Percentiles rank a stretch among this genome's conserved stretches.
phyloP scores from a whole-genome alignment of 352 stramenopile genomes.

The Paralagenidium karlingii region DNA sequence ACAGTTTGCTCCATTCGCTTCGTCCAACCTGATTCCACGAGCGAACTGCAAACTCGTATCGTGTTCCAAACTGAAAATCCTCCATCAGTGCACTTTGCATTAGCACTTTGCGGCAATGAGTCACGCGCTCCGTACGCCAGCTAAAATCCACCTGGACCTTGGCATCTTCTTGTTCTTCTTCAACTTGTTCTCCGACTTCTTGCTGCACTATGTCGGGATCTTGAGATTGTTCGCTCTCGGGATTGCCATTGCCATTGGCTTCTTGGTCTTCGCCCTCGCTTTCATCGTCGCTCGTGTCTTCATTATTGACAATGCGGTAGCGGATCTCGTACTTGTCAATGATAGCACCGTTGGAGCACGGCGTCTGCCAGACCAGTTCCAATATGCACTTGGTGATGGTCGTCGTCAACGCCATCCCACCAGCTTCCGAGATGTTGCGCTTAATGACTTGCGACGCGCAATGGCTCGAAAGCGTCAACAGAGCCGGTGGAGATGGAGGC shows the following conservation, averaged over 20 bases:
- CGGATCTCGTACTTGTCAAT: constrained; percentile 66
- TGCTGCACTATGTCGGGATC: too few species aligned
- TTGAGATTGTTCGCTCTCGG: constrained; percentile 1
- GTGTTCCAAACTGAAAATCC: constrained; percentile 37
- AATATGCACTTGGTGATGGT: constrained; percentile 43
- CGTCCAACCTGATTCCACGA: constrained; percentile 45
- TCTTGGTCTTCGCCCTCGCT: constrained; percentile 1
- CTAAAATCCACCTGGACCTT: constrained; percentile 8
- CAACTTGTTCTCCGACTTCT: constrained; percentile 2
- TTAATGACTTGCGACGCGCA: constrained; percentile 25
- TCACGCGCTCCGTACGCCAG: constrained; percentile 24
- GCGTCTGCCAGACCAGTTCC: constrained; percentile 32
- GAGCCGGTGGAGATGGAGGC: constrained; percentile 14
- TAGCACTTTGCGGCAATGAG: constrained; percentile 25
- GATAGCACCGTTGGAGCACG: constrained; percentile 49
- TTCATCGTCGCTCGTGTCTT: constrained; percentile 15
- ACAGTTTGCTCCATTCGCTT: constrained; percentile 34
- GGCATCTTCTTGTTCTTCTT: constrained; percentile 3
- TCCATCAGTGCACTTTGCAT: constrained; percentile 24
- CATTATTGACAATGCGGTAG: constrained; percentile 21
- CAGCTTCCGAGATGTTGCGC: constrained; percentile 11
- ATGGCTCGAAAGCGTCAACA: constrained; percentile 20
- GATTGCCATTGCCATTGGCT: neutral
- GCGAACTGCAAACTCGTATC: constrained; percentile 48
- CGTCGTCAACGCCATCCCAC: too few species aligned